Conservation (phyloP, 2,329 filamentous ascomycete species). For the Colletotrichum horii region DNA sequence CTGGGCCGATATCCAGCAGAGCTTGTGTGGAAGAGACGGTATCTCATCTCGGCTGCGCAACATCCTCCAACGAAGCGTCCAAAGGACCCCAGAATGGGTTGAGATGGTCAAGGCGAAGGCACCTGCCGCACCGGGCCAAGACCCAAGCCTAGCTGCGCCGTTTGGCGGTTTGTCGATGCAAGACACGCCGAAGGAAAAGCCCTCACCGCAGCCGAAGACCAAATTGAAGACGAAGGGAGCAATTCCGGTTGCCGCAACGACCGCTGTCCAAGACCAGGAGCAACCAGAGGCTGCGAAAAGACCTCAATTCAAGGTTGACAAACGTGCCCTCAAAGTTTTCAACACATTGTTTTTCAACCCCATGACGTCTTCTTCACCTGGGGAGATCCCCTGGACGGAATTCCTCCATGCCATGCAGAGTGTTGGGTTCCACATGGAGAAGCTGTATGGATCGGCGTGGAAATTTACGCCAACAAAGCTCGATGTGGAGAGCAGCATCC, state of each 20-base stretch:
- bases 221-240: not conserved
- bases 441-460: conserved; percentile 67
- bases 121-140: not conserved
- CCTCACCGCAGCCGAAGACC: not conserved
- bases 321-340: conserved; percentile 38
- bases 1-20: conserved; percentile 38
- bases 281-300: conserved; percentile 4
- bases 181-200: not conserved
- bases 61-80: conserved; percentile 24
- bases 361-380: conserved; percentile 36
- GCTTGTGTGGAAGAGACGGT: not conserved
- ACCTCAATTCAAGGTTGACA: conserved; percentile 28
- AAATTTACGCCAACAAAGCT: conserved; percentile 53
- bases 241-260: not conserved
- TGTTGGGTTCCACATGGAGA: conserved; percentile 56
- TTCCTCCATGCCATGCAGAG: conserved; percentile 57
- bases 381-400: conserved; percentile 58
- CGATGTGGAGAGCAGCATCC: conserved; percentile 53
- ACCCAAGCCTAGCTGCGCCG: not conserved
- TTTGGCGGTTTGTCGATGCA: not conserved
- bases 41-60: conserved; percentile 25
- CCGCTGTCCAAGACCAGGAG: conserved; percentile 3
- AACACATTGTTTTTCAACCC: conserved; percentile 46
- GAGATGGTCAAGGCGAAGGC: not conserved
- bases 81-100: conserved; percentile 27